Conservation (phyloP, 169 alveolate species). For the Plasmodium vinckei region DNA sequence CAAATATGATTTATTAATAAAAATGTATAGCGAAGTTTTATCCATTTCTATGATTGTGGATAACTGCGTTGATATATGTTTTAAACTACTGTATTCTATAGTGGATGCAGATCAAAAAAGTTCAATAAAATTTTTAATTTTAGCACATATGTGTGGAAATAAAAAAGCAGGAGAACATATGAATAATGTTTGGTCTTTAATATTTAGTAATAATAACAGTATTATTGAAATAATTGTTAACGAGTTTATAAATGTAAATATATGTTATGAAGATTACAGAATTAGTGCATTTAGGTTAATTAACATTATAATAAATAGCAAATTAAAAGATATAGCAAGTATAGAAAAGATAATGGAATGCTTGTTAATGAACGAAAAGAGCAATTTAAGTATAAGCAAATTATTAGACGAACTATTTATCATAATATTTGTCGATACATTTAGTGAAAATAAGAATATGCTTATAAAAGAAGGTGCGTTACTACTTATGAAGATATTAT, state of each 20-base stretch:
- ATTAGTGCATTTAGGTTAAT: conserved; percentile 69
- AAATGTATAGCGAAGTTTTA: conserved; percentile 70
- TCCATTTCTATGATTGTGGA: conserved; percentile 52
- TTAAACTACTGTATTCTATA: conserved; percentile 77
- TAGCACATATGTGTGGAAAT: conserved; percentile 84
- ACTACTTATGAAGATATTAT: conserved; percentile 57
- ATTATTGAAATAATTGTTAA: conserved; percentile 82
- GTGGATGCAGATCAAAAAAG: conserved; percentile 84
- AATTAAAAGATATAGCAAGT: conserved; percentile 64
- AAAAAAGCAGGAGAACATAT: conserved; percentile 77
- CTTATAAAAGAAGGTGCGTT: conserved; percentile 68
- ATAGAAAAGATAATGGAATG: conserved; percentile 67
- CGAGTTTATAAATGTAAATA: conserved; percentile 79
- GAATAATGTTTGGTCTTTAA: conserved; percentile 84
- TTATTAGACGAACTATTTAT: conserved; percentile 64
- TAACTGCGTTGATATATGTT: conserved; percentile 66
- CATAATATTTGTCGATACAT: conserved; percentile 59
- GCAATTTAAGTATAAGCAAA: conserved; percentile 24
- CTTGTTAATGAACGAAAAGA: conserved; percentile 51
- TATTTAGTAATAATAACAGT: conserved; percentile 84
- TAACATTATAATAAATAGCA: conserved; percentile 49
- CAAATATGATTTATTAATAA: conserved; percentile 43
- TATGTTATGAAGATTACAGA: conserved; percentile 51
- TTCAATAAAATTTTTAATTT: conserved; percentile 78
- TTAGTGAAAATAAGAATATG: conserved; percentile 61